These are phyloP conservation scores for Aureobasidium sp. DNA, from an alignment of 2,329 filamentous ascomycete genomes.

Conservation along the genomic window DNA sequence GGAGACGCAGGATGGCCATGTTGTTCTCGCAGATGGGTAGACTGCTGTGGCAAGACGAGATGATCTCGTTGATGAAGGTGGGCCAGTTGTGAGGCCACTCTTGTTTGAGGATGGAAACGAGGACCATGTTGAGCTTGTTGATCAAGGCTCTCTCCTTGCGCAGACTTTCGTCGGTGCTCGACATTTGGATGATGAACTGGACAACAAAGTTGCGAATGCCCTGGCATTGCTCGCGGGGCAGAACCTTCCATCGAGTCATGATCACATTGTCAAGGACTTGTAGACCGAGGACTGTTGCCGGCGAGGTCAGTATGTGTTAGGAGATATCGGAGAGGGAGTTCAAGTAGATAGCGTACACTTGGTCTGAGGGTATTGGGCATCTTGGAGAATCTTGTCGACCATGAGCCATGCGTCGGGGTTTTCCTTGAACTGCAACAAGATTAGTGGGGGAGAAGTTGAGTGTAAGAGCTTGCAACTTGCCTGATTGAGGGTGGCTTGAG, in stretches of 20 bases:
- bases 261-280: conserved; percentile 98
- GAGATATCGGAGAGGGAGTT: too few relatives aligned
- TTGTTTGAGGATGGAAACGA: conserved; percentile 96
- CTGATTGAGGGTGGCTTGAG: conserved; percentile 87
- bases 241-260: conserved; percentile 96
- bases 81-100: conserved; percentile 99
- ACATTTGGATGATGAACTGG: conserved; percentile 94
- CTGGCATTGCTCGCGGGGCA: conserved; percentile 88
- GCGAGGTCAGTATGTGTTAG: conserved; percentile 24
- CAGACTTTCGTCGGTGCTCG: conserved; percentile 79
- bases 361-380: conserved; percentile 87
- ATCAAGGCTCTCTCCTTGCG: conserved; percentile 78
- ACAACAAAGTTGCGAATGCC: conserved; percentile 99
- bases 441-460: neutral
- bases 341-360: conserved; percentile 61
- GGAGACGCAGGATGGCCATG: conserved; percentile 91
- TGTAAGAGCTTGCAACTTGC: conserved; percentile 41
- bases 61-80: conserved; percentile 99
- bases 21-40: conserved; percentile 99
- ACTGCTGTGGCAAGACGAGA: conserved; percentile 89
- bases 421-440: conserved; percentile 75
- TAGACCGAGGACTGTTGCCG: conserved; percentile 66
- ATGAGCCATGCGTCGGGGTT: conserved; percentile 97
- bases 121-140: conserved; percentile 96
- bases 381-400: conserved; percentile 92